Evolutionary conservation across 2,329 filamentous ascomycete species (phyloP), one percentile per base, ranked within the genome.

Genomic region (Microthyrium microscopicum): DNA sequence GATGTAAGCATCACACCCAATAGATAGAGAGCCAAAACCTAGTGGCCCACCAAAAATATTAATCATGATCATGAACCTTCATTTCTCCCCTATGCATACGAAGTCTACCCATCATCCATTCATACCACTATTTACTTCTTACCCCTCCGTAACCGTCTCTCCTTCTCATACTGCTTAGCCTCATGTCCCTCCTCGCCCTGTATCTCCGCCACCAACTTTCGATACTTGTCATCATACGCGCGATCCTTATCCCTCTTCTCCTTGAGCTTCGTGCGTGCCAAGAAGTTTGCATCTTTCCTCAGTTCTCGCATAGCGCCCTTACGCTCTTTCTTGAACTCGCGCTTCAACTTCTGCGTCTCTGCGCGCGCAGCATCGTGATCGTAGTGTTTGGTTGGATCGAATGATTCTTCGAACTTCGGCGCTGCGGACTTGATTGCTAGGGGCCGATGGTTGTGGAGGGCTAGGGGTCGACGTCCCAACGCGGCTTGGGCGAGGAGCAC

Each of bases 151-250:
- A 66, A 65, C 52, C 70, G 67, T 66, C 75, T 89, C 65, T 91
- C 83, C 47, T 77, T 68, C 58, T 91, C 85, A 66, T 95, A 95
- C 31, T 68, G 70, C 57, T 95, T 95, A 27, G 73, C 68, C 55
- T 89, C 85, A 38, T 68, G 64, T 2, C 87, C 87, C 55, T 94
- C 89, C 60, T 93, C 79, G 44, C 78, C 82, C 60, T 98, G 87
- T 47, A 98, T 94, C 67, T 94, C 85, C 7, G 85, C 81, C 45
- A 95, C 73, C 39, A 98, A 64, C 43, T 78, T 72, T 66, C 78
- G 81, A 64, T 87, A 92, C 68, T 95, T 95, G 66, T 80, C 81
- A 65, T 95, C 87, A 64, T 98, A 95, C 43, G 81, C 84, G 37
- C 71, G 73, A 62, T 95, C 89, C 61, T 73, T 77, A 61, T 81